These are phyloP conservation scores for Lactifluus rugatus DNA, from an alignment of 768 basidiomycete genomes.

Conservation along the genomic window DNA sequence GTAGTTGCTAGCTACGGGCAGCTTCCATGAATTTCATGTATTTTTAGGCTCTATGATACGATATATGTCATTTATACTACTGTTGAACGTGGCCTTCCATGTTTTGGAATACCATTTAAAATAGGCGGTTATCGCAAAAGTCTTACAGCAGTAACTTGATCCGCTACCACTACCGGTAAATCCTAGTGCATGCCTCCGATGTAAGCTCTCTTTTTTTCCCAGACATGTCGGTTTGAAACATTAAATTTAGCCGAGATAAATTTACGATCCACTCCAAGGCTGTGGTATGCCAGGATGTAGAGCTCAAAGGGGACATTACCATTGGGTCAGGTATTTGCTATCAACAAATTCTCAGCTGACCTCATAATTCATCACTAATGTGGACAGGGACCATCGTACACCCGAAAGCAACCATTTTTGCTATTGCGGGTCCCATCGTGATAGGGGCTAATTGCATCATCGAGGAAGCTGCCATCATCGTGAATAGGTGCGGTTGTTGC, in stretches of 20 bases:
- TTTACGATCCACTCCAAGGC: constrained; percentile 87
- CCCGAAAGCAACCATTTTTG: constrained; percentile 89
- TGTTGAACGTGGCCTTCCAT: too few species aligned
- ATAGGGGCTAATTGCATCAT: constrained; percentile 85
- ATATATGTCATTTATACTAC: too few species aligned
- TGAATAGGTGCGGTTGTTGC: constrained; percentile 53
- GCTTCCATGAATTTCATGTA: too few species aligned
- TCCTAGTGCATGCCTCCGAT: constrained; percentile 21
- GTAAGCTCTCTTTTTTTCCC: constrained; percentile 1
- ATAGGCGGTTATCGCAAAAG: too few species aligned
- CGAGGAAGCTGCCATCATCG: constrained; percentile 84
- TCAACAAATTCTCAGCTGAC: neutral
- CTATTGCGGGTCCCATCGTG: constrained; percentile 81
- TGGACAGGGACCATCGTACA: constrained; percentile 73
- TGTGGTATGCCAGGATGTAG: constrained; percentile 87
- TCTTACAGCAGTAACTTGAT: neutral
- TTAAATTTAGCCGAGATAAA: constrained; percentile 64
- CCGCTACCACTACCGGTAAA: neutral
- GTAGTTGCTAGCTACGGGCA: too few species aligned
- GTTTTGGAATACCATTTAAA: too few species aligned
- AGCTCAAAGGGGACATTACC: constrained; percentile 89
- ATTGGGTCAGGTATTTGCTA: constrained; percentile 63
- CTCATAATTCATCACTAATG: neutral
- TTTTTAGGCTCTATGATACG: too few species aligned
- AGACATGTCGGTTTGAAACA: neutral